A percentile compares a stretch with the other conserved stretches of the same genome.
Evolutionary conservation across 2,329 filamentous ascomycete species (phyloP).

Genomic region (Grosmannia clavigera): DNA sequence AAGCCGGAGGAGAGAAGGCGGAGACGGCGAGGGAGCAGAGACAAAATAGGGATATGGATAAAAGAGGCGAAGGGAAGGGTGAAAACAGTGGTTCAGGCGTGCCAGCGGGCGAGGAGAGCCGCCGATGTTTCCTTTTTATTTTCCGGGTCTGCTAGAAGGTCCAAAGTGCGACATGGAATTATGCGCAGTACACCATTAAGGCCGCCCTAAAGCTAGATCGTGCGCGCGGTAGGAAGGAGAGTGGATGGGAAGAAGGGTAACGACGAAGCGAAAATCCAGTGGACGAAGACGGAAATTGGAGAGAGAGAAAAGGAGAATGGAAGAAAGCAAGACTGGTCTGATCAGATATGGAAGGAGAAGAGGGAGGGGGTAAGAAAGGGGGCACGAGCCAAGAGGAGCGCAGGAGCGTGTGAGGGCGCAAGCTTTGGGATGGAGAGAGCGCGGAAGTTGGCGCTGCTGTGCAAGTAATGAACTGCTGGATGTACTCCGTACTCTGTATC

Average conservation of each 20-base stretch:
- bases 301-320: not conserved
- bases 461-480: not conserved
- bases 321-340: not conserved
- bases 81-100: not conserved
- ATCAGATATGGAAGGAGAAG: not conserved
- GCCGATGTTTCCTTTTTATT: not conserved
- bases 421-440: not conserved
- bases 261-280: not conserved
- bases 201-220: not conserved
- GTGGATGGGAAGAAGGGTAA: not conserved
- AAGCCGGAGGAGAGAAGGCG: not conserved
- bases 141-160: not conserved
- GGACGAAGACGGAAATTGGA: not conserved
- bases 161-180: slow-evolving; percentile 6
- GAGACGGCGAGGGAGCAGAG: not conserved
- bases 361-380: not conserved
- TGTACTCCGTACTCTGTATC: not conserved
- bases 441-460: not conserved
- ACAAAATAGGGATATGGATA: not conserved
- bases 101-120: not conserved
- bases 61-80: not conserved
- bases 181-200: slow-evolving; percentile 5
- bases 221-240: not conserved
- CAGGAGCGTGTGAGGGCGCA: not conserved
- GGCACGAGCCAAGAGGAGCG: not conserved